Conservation (phyloP, 495 filamentous ascomycete genomes). For the Lophium mytilinum region DNA sequence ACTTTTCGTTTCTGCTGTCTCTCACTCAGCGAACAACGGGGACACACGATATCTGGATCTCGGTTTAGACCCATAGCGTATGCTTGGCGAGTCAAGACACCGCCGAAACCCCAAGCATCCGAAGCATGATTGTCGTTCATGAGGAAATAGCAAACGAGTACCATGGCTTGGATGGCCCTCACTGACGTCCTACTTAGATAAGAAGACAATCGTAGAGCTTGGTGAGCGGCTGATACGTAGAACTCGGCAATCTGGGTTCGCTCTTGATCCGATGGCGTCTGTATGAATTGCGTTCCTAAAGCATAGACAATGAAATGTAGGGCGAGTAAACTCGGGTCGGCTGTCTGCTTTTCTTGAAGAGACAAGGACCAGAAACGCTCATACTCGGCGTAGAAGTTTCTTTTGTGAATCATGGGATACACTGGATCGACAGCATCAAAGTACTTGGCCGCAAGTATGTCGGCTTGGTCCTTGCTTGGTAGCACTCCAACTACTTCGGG, state of each 20-base stretch:
- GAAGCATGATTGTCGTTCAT: constrained; percentile 72
- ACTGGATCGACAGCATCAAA: constrained; percentile 68
- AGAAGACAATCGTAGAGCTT: constrained; percentile 57
- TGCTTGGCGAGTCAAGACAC: constrained; percentile 60
- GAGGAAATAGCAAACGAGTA: constrained; percentile 64
- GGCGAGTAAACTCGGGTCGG: constrained; percentile 54
- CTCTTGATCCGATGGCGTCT: constrained; percentile 44
- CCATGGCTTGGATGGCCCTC: constrained; percentile 64
- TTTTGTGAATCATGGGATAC: constrained; percentile 62
- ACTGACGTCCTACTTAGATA: constrained; percentile 61
- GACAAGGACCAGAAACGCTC: constrained; percentile 58
- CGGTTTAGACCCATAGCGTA: constrained; percentile 70
- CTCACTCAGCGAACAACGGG: constrained; percentile 50
- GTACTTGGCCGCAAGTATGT: constrained; percentile 59
- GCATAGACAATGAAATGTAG: constrained; percentile 63
- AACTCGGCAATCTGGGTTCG: constrained; percentile 65
- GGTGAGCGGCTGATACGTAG: constrained; percentile 64
- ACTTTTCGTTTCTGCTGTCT: constrained; percentile 64
- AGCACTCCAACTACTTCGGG: constrained; percentile 62
- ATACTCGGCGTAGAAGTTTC: constrained; percentile 61
- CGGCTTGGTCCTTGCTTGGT: constrained; percentile 61
- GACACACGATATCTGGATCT: constrained; percentile 60
- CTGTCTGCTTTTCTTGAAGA: constrained; percentile 40
- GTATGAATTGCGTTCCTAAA: constrained; percentile 64
- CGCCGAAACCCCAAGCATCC: constrained; percentile 68